A percentile compares a stretch with the other conserved stretches of the same genome.
Conservation (phyloP, 83 land plant genomes). For the Picea abies region DNA sequence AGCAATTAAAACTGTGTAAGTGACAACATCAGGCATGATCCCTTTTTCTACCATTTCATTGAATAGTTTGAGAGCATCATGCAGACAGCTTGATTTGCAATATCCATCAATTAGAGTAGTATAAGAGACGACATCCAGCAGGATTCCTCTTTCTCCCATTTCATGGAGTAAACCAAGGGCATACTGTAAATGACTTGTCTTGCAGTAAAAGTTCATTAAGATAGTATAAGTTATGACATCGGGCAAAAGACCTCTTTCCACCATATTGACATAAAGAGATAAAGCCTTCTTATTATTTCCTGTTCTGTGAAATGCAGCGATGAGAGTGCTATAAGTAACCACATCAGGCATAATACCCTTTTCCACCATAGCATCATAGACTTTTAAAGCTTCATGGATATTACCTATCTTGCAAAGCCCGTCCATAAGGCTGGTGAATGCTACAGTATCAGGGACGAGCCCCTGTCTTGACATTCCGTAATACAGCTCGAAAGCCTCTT, state of each 20-base stretch:
- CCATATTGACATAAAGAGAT: constrained; percentile 28
- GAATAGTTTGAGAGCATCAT: constrained; percentile 43
- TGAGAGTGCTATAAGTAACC: constrained; percentile 37
- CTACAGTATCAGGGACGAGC: constrained; percentile 9
- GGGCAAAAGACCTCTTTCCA: constrained; percentile 26
- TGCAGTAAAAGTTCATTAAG: constrained; percentile 31
- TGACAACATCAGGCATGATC: constrained; percentile 49
- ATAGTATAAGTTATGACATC: constrained; percentile 25
- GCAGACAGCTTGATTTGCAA: constrained; percentile 35
- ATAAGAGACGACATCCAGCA: constrained; percentile 38
- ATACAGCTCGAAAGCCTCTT: constrained; percentile 1
- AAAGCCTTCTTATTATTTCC: constrained; percentile 36
- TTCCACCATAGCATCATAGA: constrained; percentile 19
- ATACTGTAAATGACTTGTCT: constrained; percentile 24
- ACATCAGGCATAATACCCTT: constrained; percentile 21
- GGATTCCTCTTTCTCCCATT: constrained; percentile 23
- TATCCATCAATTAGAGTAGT: constrained; percentile 46
- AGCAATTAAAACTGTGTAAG: constrained; percentile 40
- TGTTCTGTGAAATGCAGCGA: constrained; percentile 46
- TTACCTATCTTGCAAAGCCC: constrained; percentile 2
- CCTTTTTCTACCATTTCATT: constrained; percentile 43
- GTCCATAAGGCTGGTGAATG: constrained; percentile 36
- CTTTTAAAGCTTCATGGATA: constrained; percentile 18
- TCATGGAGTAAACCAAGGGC: constrained; percentile 35
- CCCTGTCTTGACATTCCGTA: constrained; percentile 28